A percentile compares a stretch with the other conserved stretches of the same genome.
phyloP scores from a whole-genome alignment of 495 filamentous ascomycete genomes.

The Penicillium waksmanii region DNA sequence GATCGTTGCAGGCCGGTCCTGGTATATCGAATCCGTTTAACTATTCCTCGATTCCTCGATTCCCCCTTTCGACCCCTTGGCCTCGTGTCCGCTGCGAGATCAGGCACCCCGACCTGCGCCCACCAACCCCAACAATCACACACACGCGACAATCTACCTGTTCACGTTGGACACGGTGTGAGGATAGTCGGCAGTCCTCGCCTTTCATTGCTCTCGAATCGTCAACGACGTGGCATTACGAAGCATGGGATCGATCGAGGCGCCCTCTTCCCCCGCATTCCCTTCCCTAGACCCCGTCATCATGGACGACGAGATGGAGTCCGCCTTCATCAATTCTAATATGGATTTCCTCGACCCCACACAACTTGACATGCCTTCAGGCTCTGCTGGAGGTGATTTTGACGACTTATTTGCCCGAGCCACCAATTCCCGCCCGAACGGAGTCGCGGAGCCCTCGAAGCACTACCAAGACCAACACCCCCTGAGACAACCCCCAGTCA shows the following conservation, averaged over 20 bases:
- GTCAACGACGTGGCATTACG: slow-evolving; percentile 8
- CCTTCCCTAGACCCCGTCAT: slow-evolving; percentile 49
- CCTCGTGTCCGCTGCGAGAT: slow-evolving; percentile 1
- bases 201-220: slow-evolving; percentile 3
- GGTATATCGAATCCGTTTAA: slow-evolving; percentile 17
- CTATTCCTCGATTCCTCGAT: neutral
- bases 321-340: slow-evolving; percentile 43
- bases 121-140: slow-evolving; percentile 12
- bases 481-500: slow-evolving; percentile 38
- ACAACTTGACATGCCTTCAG: slow-evolving; percentile 40
- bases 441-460: slow-evolving; percentile 35
- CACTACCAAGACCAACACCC: slow-evolving; percentile 39
- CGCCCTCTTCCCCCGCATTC: slow-evolving; percentile 45
- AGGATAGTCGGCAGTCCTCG: slow-evolving; percentile 18
- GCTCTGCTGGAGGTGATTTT: slow-evolving; percentile 46
- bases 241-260: slow-evolving; percentile 49
- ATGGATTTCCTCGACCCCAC: slow-evolving; percentile 49
- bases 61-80: neutral
- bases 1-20: slow-evolving; percentile 31
- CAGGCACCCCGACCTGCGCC: neutral
- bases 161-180: slow-evolving; percentile 2
- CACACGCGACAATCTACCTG: slow-evolving; percentile 23
- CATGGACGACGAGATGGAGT: slow-evolving; percentile 52
- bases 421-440: slow-evolving; percentile 34
- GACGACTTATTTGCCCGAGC: slow-evolving; percentile 47